Evolutionary conservation across 2,329 filamentous ascomycete genomes (phyloP), one percentile per base, ranked within the genome.

Genomic region (Calonectria montana): DNA sequence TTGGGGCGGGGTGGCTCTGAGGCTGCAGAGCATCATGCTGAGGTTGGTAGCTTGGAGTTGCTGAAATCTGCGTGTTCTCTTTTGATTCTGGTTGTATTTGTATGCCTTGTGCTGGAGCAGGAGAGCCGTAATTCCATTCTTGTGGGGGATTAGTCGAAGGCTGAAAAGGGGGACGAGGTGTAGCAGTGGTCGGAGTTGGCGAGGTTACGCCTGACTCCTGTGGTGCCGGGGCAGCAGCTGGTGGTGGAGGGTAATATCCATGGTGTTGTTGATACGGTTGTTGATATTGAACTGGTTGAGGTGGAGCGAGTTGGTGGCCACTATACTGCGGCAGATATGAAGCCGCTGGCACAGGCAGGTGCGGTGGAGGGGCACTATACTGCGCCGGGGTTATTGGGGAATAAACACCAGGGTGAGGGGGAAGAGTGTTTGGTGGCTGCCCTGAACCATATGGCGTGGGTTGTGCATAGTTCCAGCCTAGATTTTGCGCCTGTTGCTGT

Each of bases 401-500:
- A 43, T 76, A 53, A 23, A 71, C 47, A 2, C 25, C 2, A 12
- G 15, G 45, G 1, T 37, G 61, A 57, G 66, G 69, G 0, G 31
- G 29, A 8, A 68, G 63, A 0, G 71, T 53, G 2, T 68, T 74
- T 16, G 23, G 15, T 2, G 47, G 62, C 8, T 45, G 62, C 4
- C 27, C 53, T n/a, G 25, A 23, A 10, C 63, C 53, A 3, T 69
- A 71, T 6, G 67, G 37, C 1, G 74, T 29, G 0, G 65, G 59
- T 12, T 76, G 73, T 0, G 65, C 55, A 15, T 67, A 55, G 13
- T 69, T 57, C n/a, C 69, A 74, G 1, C 43, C 31, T 0, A 73
- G 61, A 7, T 69, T 61, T 18, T 70, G 69, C 0, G 62, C 43
- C n/a, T 70, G 65, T 1, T 77, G 75, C n/a, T 39, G 23, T 13